Percentiles rank a stretch among this genome's conserved stretches.
These are phyloP conservation scores for Leptomonas pyrrhocoris DNA, from an alignment of 208 protist genomes.

Conservation along the genomic window DNA sequence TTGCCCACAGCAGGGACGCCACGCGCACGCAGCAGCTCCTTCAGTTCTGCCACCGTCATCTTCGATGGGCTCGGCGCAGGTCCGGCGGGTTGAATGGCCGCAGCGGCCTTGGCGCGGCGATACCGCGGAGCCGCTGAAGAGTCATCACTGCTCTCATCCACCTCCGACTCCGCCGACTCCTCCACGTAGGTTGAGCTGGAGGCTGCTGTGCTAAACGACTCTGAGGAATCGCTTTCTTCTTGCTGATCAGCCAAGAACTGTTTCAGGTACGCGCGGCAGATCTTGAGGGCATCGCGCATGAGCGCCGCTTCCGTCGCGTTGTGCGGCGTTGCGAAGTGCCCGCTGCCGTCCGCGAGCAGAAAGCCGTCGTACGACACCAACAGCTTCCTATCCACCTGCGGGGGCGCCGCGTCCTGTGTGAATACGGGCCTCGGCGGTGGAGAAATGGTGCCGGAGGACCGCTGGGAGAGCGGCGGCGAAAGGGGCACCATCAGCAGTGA, in stretches of 20 bases:
- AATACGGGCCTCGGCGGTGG: constrained; percentile 20
- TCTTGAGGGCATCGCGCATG: constrained; percentile 45
- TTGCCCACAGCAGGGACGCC: constrained; percentile 53
- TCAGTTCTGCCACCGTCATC: constrained; percentile 43
- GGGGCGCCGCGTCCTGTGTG: neutral
- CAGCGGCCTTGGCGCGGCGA: neutral
- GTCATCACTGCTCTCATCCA: constrained; percentile 19
- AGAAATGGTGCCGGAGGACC: constrained; percentile 3
- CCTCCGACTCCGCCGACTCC: constrained; percentile 30
- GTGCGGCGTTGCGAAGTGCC: constrained; percentile 43
- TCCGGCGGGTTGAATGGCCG: neutral
- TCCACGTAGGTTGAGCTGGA: constrained; percentile 35
- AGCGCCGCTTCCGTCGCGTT: constrained; percentile 42
- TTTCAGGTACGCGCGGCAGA: constrained; percentile 47
- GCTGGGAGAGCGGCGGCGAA: constrained; percentile 35
- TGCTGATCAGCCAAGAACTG: constrained; percentile 18
- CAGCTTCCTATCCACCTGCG: constrained; percentile 33
- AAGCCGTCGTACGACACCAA: constrained; percentile 77
- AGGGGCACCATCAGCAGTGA: constrained; percentile 42
- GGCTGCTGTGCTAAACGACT: constrained; percentile 19
- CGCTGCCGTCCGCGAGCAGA: constrained; percentile 64
- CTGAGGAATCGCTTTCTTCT: constrained; percentile 9
- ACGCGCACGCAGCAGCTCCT: constrained; percentile 35
- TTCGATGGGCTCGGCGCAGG: constrained; percentile 2
- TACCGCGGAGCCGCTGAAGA: constrained; percentile 6